A percentile compares a stretch with the other conserved stretches of the same genome.
Evolutionary conservation across 2,329 filamentous ascomycete genomes (phyloP).

Genomic region (Sarocladiaceae sp.): DNA sequence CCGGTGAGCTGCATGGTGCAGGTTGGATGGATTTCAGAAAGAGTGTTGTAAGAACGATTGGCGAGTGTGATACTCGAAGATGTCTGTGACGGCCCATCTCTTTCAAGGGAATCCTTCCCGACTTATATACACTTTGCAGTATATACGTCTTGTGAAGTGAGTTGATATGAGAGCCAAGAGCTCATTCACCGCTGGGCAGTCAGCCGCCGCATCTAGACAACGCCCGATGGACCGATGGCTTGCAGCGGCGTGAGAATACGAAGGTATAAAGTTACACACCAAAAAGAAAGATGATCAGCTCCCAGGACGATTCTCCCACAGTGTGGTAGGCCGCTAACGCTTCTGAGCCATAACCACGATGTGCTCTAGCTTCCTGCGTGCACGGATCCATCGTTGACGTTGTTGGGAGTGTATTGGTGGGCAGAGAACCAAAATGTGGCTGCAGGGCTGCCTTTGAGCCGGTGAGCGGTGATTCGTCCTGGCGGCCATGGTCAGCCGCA

Average conservation of each 20-base stretch:
- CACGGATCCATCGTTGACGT: too few species aligned
- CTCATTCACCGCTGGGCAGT: neutral
- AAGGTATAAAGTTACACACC: constrained; percentile 7
- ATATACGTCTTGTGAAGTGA: too few species aligned
- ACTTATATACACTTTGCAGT: too few species aligned
- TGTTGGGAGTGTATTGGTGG: neutral
- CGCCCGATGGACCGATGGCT: constrained; percentile 8
- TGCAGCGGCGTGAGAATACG: constrained; percentile 5
- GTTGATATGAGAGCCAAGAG: neutral
- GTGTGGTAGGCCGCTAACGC: too few species aligned
- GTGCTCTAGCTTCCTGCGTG: too few species aligned
- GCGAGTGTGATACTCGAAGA: neutral
- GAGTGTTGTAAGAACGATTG: neutral
- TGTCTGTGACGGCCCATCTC: neutral
- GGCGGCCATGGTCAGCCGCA: constrained; percentile 1
- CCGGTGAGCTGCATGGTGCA: constrained; percentile 5
- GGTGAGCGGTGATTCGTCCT: neutral
- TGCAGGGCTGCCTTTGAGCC: neutral
- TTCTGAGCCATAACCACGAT: too few species aligned
- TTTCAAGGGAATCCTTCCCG: too few species aligned
- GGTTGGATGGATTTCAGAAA: neutral
- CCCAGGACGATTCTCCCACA: too few species aligned
- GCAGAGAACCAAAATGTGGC: neutral
- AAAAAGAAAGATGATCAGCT: neutral
- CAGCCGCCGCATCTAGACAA: constrained; percentile 5